A percentile compares a stretch with the other conserved stretches of the same genome.
Evolutionary conservation across 2,329 filamentous ascomycete species (phyloP).

Genomic region (Pseudocercospora musae): DNA sequence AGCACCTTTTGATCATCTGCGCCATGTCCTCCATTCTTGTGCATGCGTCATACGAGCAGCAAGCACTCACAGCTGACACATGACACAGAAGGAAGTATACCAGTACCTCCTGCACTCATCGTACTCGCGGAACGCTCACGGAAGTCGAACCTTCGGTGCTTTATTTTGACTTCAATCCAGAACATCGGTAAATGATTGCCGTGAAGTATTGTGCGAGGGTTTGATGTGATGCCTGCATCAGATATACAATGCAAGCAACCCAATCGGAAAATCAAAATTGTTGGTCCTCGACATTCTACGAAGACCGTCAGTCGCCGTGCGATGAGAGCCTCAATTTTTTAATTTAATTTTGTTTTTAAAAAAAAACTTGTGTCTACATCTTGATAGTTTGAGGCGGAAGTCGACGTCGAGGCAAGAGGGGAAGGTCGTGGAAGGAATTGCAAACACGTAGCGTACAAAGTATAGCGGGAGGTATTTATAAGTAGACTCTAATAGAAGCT

Average conservation of each 20-base stretch:
- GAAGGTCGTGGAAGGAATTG: neutral
- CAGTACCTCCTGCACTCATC: neutral
- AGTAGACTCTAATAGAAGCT: too few relatives aligned
- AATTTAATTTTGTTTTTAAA: too few relatives aligned
- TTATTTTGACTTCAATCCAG: neutral
- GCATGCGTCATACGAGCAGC: neutral
- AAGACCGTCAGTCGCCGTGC: neutral
- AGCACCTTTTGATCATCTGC: neutral
- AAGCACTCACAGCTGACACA: neutral
- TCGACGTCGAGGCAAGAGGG: neutral
- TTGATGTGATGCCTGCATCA: neutral
- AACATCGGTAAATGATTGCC: constrained; percentile 1
- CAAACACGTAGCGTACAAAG: neutral
- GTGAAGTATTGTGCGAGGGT: neutral
- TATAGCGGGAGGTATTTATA: neutral
- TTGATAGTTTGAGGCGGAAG: too few relatives aligned
- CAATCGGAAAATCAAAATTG: neutral
- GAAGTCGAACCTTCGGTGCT: neutral
- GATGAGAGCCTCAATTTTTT: neutral
- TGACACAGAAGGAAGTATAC: too few relatives aligned
- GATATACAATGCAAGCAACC: neutral
- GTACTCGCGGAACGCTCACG: too few relatives aligned
- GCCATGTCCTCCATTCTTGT: neutral
- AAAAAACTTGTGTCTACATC: neutral
- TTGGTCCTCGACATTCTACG: neutral